phyloP scores from a whole-genome alignment of 495 filamentous ascomycete genomes.

The Hamigera avellanea region DNA sequence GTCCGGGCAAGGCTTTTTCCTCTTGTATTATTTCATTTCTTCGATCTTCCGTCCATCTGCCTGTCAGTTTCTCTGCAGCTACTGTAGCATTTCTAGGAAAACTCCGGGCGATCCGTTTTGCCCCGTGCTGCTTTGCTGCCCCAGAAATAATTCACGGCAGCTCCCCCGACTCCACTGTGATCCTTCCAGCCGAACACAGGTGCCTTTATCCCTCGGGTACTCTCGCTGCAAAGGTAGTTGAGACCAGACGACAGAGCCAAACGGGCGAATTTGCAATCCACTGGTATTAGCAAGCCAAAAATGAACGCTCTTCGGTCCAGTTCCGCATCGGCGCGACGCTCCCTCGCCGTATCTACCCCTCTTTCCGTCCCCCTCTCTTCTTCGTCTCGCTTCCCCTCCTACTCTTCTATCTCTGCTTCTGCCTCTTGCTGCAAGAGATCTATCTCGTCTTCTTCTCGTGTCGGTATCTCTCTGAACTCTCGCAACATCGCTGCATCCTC shows the following conservation, averaged over 20 bases:
- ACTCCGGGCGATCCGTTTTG: constrained; percentile 19
- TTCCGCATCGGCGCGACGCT: constrained; percentile 32
- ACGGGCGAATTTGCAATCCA: constrained; percentile 3
- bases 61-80: too few relatives aligned
- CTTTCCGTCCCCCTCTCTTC: constrained; percentile 22
- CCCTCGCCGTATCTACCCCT: constrained; percentile 17
- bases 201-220: constrained; percentile 14
- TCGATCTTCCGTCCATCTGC: constrained; percentile 3
- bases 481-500: constrained; percentile 12
- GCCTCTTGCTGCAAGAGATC: constrained; percentile 7
- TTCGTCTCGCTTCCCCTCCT: constrained; percentile 9
- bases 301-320: constrained; percentile 31
- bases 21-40: constrained; percentile 5
- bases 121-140: constrained; percentile 12
- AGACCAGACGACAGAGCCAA: constrained; percentile 15
- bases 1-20: constrained; percentile 24
- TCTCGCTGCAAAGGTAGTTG: background rate
- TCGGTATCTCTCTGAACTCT: constrained; percentile 15
- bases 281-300: background rate
- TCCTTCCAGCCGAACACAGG: constrained; percentile 17
- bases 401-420: constrained; percentile 9
- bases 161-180: constrained; percentile 9
- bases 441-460: constrained; percentile 11
- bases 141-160: background rate
- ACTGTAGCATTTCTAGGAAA: constrained; percentile 5